Conservation (phyloP, 306 rosid species). For the Datisca glomerata region DNA sequence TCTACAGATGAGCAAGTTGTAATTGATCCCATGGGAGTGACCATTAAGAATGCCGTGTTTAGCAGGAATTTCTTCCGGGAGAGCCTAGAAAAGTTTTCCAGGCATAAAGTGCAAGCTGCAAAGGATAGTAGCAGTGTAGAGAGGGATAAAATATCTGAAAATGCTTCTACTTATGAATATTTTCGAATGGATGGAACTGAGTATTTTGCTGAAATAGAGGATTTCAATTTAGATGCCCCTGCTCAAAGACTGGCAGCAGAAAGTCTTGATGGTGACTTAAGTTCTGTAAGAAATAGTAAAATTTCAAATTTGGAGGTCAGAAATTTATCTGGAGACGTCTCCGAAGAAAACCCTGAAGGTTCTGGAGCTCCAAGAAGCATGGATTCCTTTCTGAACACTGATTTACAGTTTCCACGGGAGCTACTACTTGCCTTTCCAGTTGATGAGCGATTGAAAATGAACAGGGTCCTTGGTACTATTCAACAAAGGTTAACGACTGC, state of each 20-base stretch:
- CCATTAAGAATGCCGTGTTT: conserved; percentile 18
- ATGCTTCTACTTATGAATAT: conserved; percentile 20
- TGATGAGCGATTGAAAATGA: conserved; percentile 47
- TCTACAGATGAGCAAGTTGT: conserved; percentile 22
- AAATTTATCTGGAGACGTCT: conserved; percentile 21
- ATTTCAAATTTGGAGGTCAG: conserved; percentile 19
- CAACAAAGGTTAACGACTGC: conserved; percentile 52
- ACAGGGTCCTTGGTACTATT: conserved; percentile 49
- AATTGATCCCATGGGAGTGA: conserved; percentile 19
- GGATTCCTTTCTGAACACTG: conserved; percentile 6
- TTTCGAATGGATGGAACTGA: conserved; percentile 57
- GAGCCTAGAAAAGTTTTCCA: conserved; percentile 15
- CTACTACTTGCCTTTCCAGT: conserved; percentile 36
- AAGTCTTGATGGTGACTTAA: conserved; percentile 35
- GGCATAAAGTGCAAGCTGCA: conserved; percentile 11
- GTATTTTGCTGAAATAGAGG: conserved; percentile 24
- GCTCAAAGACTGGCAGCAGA: conserved; percentile 33
- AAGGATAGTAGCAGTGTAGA: conserved; percentile 6
- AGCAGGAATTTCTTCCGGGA: conserved; percentile 21
- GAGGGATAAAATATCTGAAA: conserved; percentile 18
- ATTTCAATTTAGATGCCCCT: conserved; percentile 26
- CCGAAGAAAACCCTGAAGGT: conserved; percentile 22
- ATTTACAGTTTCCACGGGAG: conserved; percentile 16
- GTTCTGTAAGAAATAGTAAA: conserved; percentile 31
- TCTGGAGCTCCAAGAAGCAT: conserved; percentile 26